phyloP scores from a whole-genome alignment of 2,329 filamentous ascomycete species.

The Atkinsonella hypoxylon region DNA sequence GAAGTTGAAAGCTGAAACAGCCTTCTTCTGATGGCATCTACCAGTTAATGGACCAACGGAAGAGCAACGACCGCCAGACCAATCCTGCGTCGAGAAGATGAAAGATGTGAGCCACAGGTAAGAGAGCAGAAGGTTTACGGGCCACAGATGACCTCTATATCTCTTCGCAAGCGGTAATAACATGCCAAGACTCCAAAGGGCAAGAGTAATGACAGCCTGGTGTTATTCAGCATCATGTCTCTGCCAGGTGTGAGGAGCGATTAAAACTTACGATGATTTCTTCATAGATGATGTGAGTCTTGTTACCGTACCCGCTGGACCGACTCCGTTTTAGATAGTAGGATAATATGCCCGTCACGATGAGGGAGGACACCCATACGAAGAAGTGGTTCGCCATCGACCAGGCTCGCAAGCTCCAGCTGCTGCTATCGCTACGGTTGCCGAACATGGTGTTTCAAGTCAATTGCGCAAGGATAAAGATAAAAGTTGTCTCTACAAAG shows the following conservation, averaged over 20 bases:
- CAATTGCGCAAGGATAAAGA: too few species aligned
- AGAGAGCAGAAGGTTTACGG: slow-evolving; percentile 13
- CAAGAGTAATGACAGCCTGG: slow-evolving; percentile 14
- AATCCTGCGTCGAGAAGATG: slow-evolving; percentile 15
- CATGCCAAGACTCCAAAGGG: slow-evolving; percentile 11
- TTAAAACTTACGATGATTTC: slow-evolving; percentile 12
- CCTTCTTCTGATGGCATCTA: slow-evolving; percentile 12
- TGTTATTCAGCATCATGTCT: neutral
- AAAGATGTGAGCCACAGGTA: slow-evolving; percentile 17
- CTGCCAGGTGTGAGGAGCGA: neutral
- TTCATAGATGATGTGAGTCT: slow-evolving; percentile 12
- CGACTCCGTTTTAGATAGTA: slow-evolving; percentile 10
- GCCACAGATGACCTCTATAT: slow-evolving; percentile 13
- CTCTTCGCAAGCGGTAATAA: slow-evolving; percentile 9
- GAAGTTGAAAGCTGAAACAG: slow-evolving; percentile 14
- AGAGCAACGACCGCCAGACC: slow-evolving; percentile 9
- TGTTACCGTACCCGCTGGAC: slow-evolving; percentile 3
- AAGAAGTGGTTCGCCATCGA: slow-evolving; percentile 13
- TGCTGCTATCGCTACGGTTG: too few species aligned
- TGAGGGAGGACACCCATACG: slow-evolving; percentile 12
- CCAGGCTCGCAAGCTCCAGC: neutral
- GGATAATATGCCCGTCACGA: slow-evolving; percentile 14
- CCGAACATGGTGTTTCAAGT: neutral
- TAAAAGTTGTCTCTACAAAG: too few species aligned
- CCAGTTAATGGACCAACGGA: neutral